Evolutionary conservation across 2,329 filamentous ascomycete species (phyloP), one percentile per base, ranked within the genome.

Genomic region (Dactylellina drechsleri): DNA sequence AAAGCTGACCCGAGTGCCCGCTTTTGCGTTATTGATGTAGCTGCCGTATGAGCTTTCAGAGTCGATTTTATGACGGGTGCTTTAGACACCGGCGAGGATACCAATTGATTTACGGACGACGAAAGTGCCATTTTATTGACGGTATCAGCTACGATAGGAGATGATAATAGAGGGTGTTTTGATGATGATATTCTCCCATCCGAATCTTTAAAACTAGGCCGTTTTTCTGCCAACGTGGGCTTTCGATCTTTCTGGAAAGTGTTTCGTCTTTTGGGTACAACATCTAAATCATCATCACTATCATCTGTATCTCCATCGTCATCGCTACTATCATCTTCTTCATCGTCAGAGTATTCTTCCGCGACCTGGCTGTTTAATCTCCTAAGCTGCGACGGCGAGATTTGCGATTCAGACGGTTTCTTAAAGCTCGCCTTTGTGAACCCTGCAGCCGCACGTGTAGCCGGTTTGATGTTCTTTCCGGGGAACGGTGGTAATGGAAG

Each of bases 401-500:
- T 58, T 49, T 65, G 65, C 20, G 65, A 47, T n/a, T 61, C 66
- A 45, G 62, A 45, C 16, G 52, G 18, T 52, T 67, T 74, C 62
- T 64, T 74, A 64, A 67, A 67, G 43, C 62, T 67, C n/a, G 70
- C 70, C 36, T 50, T 61, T 15, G 62, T 74, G 28, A 66, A 76
- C 16, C 72, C 72, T 26, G 72, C 72, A 31, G 72, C 72, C 18
- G 72, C 72, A 31, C 72, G 64, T 23, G 70, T 74, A 12, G 70
- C 50, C 15, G 64, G 64, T 36, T 74, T 74, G 40, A 74, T 67
- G 13, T 10, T 12, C 16, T 59, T 74, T 26, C 50, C 58, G 6
- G 57, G 57, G 20, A 52, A 26, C 2, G 52, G 62, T 3, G 62
- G 70, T 23, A 74, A 57, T 40, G 70, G 70, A 47, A 74, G 70